Percentiles rank a stretch among this genome's conserved stretches.
phyloP scores from a whole-genome alignment of 1,284 basidiomycete species.

The Boletellus deceptivus region DNA sequence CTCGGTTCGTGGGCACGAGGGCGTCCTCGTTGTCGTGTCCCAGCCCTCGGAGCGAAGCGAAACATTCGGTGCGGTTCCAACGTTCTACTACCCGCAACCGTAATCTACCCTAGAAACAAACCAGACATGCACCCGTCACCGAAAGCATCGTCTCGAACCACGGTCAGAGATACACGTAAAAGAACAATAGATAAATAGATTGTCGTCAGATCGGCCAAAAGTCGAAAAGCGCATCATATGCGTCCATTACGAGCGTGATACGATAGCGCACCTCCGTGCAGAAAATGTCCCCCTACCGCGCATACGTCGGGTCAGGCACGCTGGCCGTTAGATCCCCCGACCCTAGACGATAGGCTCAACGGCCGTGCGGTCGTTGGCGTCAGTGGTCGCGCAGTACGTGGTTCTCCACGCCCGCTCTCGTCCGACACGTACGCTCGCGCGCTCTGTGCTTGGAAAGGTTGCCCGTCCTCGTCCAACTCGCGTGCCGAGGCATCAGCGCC shows the following conservation, averaged over 20 bases:
- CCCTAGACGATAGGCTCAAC: neutral
- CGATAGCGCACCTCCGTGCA: too few relatives aligned
- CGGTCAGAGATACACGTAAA: neutral
- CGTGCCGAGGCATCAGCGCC: constrained; percentile 12
- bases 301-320: neutral
- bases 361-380: constrained; percentile 21
- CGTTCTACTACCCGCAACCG: neutral
- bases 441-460: neutral
- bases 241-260: too few relatives aligned
- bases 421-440: neutral
- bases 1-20: too few relatives aligned
- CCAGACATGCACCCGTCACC: neutral
- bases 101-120: neutral
- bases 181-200: neutral
- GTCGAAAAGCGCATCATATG: neutral
- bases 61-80: neutral
- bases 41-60: neutral
- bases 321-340: too few relatives aligned
- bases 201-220: neutral
- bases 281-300: too few relatives aligned
- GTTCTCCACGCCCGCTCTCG: constrained; percentile 1
- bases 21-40: neutral
- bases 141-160: neutral
- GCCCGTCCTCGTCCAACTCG: neutral
- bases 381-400: constrained; percentile 16